These are phyloP conservation scores for Pezicula carpinea DNA, from an alignment of 2,329 filamentous ascomycete genomes.

Conservation along the genomic window DNA sequence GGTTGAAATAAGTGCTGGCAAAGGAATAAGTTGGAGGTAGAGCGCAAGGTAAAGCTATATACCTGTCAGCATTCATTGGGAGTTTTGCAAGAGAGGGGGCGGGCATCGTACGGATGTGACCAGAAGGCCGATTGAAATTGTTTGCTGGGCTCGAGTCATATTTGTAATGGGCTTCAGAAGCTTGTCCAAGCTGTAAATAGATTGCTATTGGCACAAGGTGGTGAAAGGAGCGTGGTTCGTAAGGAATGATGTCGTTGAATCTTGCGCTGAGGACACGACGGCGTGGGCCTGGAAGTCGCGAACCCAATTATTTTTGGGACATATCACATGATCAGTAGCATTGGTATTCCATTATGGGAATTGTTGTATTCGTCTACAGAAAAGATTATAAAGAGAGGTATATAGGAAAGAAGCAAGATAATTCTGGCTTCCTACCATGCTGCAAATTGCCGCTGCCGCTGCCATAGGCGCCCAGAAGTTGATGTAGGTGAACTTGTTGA, in stretches of 20 bases:
- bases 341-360: not conserved
- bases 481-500: no score
- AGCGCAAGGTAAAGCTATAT: slow-evolving; percentile 80
- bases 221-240: slow-evolving; percentile 27
- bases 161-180: slow-evolving; percentile 28
- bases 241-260: slow-evolving; percentile 12
- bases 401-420: no score
- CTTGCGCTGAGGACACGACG: slow-evolving; percentile 12
- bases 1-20: slow-evolving; percentile 72
- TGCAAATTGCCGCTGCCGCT: no score
- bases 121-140: slow-evolving; percentile 80
- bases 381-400: no score
- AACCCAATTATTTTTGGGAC: slow-evolving; percentile 4
- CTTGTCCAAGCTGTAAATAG: not conserved
- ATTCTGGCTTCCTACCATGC: no score
- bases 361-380: no score
- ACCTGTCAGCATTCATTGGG: slow-evolving; percentile 8
- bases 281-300: no score
- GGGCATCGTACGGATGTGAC: slow-evolving; percentile 68
- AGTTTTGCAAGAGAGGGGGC: slow-evolving; percentile 8
- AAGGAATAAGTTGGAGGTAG: slow-evolving; percentile 76
- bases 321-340: not conserved
- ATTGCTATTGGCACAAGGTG: slow-evolving; percentile 1
- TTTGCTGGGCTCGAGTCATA: slow-evolving; percentile 95
- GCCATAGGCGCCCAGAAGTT: no score